phyloP scores from a whole-genome alignment of 1,139 yeast genomes.

The Suhomyces chickasaworum region DNA sequence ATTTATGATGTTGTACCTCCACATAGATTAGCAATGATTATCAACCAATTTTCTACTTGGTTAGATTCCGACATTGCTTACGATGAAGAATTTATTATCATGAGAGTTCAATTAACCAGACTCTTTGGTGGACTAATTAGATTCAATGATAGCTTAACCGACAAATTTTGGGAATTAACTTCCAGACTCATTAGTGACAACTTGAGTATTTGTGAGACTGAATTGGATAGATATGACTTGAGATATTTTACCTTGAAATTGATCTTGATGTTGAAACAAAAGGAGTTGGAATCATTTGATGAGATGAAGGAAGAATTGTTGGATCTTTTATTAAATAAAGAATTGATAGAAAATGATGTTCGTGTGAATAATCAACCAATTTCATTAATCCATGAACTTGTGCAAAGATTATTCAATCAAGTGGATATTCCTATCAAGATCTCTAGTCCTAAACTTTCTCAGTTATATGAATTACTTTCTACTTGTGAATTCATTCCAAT shows the following conservation, averaged over 20 bases:
- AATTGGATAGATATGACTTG: constrained; percentile 42
- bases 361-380: constrained; percentile 33
- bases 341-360: constrained; percentile 20
- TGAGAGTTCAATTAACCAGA: constrained; percentile 55
- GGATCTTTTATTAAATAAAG: constrained; percentile 36
- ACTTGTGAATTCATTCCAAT: constrained; percentile 27
- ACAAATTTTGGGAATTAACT: constrained; percentile 37
- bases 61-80: constrained; percentile 63
- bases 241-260: constrained; percentile 52
- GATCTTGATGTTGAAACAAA: constrained; percentile 31
- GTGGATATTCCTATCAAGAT: constrained; percentile 17
- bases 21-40: constrained; percentile 62
- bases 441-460: constrained; percentile 19
- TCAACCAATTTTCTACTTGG: constrained; percentile 56
- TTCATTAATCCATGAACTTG: constrained; percentile 34
- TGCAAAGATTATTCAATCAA: constrained; percentile 32
- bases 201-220: constrained; percentile 46
- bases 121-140: constrained; percentile 41
- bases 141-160: constrained; percentile 24
- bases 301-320: constrained; percentile 39
- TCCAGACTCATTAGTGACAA: constrained; percentile 52
- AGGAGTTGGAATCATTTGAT: constrained; percentile 17
- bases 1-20: constrained; percentile 48
- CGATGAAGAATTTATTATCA: constrained; percentile 51
- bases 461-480: constrained; percentile 27